A percentile compares a stretch with the other conserved stretches of the same genome.
Conservation (phyloP, 108 stramenopile genomes). For the Parietichytrium sp. region DNA sequence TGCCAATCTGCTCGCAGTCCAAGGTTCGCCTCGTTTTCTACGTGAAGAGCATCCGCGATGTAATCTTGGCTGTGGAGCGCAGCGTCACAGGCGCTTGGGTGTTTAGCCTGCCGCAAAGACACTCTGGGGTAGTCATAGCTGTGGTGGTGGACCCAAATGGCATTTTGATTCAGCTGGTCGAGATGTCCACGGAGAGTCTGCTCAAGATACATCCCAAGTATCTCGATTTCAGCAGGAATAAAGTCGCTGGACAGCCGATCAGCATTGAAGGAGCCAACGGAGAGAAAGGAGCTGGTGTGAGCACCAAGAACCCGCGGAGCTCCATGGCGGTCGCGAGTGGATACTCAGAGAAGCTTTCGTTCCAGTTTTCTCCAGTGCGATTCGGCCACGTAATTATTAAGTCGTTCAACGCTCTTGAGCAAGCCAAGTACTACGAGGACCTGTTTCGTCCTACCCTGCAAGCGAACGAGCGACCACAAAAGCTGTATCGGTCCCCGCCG, state of each 20-base stretch:
- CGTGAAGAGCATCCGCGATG: background rate
- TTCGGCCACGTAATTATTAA: background rate
- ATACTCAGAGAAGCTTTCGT: too few species aligned
- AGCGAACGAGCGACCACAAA: too few species aligned
- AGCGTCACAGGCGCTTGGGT: conserved; percentile 8
- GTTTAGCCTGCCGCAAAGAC: conserved; percentile 14
- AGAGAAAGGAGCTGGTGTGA: too few species aligned
- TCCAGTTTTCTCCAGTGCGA: background rate
- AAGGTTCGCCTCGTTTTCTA: background rate
- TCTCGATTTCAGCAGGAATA: background rate
- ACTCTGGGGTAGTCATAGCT: background rate
- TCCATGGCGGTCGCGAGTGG: too few species aligned
- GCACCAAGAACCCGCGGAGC: too few species aligned
- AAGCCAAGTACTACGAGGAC: background rate
- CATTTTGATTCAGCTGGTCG: conserved; percentile 15
- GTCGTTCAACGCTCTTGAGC: background rate
- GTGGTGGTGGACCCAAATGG: conserved; percentile 31
- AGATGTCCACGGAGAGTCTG: background rate
- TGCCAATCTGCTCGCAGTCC: background rate
- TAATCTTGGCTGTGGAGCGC: background rate
- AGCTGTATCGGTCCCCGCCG: too few species aligned
- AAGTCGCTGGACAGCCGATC: background rate
- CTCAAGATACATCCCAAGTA: background rate
- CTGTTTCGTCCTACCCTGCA: background rate
- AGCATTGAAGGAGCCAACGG: background rate